phyloP scores from a whole-genome alignment of 2,329 filamentous ascomycete species.

The Incumbomyces delicatus region DNA sequence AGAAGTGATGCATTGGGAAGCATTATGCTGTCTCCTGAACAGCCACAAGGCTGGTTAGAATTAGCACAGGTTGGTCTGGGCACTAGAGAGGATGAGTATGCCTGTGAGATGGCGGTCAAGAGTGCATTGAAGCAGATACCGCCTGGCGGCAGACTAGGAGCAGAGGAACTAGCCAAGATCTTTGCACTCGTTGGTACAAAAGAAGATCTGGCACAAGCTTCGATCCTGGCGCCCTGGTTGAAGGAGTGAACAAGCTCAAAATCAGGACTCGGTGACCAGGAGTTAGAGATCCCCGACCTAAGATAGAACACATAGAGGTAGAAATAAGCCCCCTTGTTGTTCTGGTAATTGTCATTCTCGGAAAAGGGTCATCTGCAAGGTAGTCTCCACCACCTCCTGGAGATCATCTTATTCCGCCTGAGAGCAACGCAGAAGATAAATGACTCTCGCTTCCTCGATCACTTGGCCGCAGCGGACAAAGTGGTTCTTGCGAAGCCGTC shows the following conservation, averaged over 20 bases:
- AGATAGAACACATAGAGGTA: too few relatives aligned
- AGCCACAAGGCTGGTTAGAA: slow-evolving; percentile 71
- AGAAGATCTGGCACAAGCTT: slow-evolving; percentile 65
- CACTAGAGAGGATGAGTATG: slow-evolving; percentile 29
- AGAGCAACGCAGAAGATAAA: too few relatives aligned
- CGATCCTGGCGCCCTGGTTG: slow-evolving; percentile 75
- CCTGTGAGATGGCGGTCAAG: slow-evolving; percentile 68
- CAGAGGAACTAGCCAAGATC: slow-evolving; percentile 60
- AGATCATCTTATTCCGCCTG: too few relatives aligned
- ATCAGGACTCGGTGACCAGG: too few relatives aligned
- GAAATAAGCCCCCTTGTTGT: too few relatives aligned
- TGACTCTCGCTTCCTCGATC: too few relatives aligned
- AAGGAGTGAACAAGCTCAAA: slow-evolving; percentile 16
- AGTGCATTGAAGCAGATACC: slow-evolving; percentile 68
- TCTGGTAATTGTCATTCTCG: too few relatives aligned
- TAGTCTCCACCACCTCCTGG: too few relatives aligned
- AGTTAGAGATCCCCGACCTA: too few relatives aligned
- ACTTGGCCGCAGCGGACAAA: too few relatives aligned
- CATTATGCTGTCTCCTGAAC: slow-evolving; percentile 69
- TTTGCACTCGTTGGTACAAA: slow-evolving; percentile 64
- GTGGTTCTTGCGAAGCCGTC: too few relatives aligned
- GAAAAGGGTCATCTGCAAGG: too few relatives aligned
- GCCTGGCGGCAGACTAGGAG: slow-evolving; percentile 57
- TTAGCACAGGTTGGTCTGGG: slow-evolving; percentile 53
- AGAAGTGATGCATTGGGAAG: slow-evolving; percentile 61